Percentiles rank a stretch among this genome's conserved stretches.
Conservation (phyloP, 2,329 filamentous ascomycete species). For the Microsporum ferrugineum region DNA sequence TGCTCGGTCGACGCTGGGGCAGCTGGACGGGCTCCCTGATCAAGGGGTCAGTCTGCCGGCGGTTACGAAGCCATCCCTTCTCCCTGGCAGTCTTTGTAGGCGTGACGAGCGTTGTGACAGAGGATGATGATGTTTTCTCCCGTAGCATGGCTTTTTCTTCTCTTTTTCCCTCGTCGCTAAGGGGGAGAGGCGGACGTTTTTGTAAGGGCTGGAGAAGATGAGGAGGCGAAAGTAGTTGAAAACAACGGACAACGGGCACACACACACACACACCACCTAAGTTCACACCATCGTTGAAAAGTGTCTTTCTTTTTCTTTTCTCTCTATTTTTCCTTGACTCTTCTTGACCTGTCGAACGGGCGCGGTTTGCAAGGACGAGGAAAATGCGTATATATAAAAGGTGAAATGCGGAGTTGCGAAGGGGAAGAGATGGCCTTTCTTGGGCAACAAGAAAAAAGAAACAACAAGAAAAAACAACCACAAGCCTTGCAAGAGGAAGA, state of each 20-base stretch:
- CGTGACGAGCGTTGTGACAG: not conserved
- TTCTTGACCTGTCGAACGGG: not conserved
- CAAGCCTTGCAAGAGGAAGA: not conserved
- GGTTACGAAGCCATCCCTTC: constrained; percentile 9
- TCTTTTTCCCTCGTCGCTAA: not conserved
- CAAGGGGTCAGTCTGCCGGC: constrained; percentile 11
- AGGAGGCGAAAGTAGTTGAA: no score
- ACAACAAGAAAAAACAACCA: not conserved
- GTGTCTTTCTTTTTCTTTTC: not conserved
- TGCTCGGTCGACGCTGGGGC: not conserved
- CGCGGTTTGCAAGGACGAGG: not conserved
- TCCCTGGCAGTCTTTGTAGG: constrained; percentile 1
- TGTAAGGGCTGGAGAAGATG: no score
- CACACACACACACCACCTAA: not conserved
- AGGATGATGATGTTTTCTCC: not conserved
- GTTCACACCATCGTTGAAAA: not conserved
- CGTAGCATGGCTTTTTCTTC: not conserved
- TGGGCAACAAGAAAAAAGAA: not conserved
- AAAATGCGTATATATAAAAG: not conserved
- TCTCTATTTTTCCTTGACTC: not conserved
- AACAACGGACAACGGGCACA: not conserved
- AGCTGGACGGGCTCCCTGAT: constrained; percentile 5
- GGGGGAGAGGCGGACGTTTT: not conserved
- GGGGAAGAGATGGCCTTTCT: not conserved
- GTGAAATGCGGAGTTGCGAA: not conserved